These are phyloP conservation scores for Aspergillus quadrilineatus DNA, from an alignment of 2,329 filamentous ascomycete species.

Conservation along the genomic window DNA sequence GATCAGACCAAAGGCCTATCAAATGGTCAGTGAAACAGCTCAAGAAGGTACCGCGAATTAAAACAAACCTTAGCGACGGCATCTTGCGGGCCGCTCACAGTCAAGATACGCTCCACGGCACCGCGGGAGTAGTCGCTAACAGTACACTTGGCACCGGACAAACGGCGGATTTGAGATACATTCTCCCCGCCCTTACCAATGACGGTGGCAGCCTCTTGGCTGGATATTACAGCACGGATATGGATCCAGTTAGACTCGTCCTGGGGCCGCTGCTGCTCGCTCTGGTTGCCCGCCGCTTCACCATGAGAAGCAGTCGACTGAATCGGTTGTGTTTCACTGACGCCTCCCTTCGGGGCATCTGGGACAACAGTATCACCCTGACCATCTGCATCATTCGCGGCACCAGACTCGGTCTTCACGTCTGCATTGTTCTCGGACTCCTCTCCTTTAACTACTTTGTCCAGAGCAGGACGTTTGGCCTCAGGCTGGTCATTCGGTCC, in stretches of 20 bases:
- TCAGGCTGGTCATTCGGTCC: slow-evolving; percentile 90
- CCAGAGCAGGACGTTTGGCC: slow-evolving; percentile 91
- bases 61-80: slow-evolving; percentile 84
- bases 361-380: slow-evolving; percentile 70
- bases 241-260: slow-evolving; percentile 98
- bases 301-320: slow-evolving; percentile 57
- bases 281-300: slow-evolving; percentile 48
- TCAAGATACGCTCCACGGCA: slow-evolving; percentile 94
- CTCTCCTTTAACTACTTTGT: slow-evolving; percentile 78
- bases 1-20: slow-evolving; percentile 90
- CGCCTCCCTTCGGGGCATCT: slow-evolving; percentile 58
- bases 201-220: slow-evolving; percentile 92
- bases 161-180: slow-evolving; percentile 90
- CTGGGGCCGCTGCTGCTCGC: slow-evolving; percentile 55
- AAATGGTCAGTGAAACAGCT: slow-evolving; percentile 17
- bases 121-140: slow-evolving; percentile 98
- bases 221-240: slow-evolving; percentile 94
- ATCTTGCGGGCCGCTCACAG: slow-evolving; percentile 93
- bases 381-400: slow-evolving; percentile 27
- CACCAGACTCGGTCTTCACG: slow-evolving; percentile 24
- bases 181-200: slow-evolving; percentile 99
- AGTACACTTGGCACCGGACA: slow-evolving; percentile 96
- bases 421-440: slow-evolving; percentile 34
- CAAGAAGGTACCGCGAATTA: slow-evolving; percentile 2
- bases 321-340: slow-evolving; percentile 58